phyloP scores from a whole-genome alignment of 2,329 filamentous ascomycete genomes.

The Sclerotinia spermophila region DNA sequence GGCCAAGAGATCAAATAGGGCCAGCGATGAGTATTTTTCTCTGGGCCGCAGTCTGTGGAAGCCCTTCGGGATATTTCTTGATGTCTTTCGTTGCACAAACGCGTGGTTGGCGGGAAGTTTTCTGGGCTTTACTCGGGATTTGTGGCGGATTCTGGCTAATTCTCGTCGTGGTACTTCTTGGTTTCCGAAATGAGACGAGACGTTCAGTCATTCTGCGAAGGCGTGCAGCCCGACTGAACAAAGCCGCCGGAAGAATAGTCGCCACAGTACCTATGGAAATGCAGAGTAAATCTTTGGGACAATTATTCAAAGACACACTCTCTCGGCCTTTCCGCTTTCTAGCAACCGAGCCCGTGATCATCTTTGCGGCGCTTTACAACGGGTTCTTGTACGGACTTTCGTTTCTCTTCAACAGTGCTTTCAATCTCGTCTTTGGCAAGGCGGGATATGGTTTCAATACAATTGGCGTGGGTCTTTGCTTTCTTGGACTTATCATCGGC shows the following conservation, averaged over 20 bases:
- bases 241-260: background rate
- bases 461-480: slow-evolving; percentile 41
- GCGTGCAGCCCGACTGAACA: slow-evolving; percentile 4
- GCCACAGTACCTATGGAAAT: slow-evolving; percentile 9
- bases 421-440: slow-evolving; percentile 46
- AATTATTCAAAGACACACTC: slow-evolving; percentile 18
- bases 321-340: slow-evolving; percentile 50
- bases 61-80: slow-evolving; percentile 37
- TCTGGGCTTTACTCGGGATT: slow-evolving; percentile 24
- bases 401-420: slow-evolving; percentile 41
- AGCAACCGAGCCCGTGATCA: slow-evolving; percentile 55
- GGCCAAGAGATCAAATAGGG: slow-evolving; percentile 28
- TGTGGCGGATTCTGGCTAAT: slow-evolving; percentile 23
- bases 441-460: slow-evolving; percentile 42
- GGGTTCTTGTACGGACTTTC: slow-evolving; percentile 56
- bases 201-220: slow-evolving; percentile 18
- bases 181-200: slow-evolving; percentile 19
- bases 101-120: slow-evolving; percentile 19
- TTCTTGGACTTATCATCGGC: slow-evolving; percentile 39
- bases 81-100: slow-evolving; percentile 22
- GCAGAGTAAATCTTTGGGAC: slow-evolving; percentile 11
- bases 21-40: slow-evolving; percentile 42
- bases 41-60: slow-evolving; percentile 44
- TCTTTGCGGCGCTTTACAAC: slow-evolving; percentile 59
- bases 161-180: slow-evolving; percentile 13